Base-by-base conservation (phyloP, 2,329 filamentous ascomycete species). In the Scorias spongiosa region DNA sequence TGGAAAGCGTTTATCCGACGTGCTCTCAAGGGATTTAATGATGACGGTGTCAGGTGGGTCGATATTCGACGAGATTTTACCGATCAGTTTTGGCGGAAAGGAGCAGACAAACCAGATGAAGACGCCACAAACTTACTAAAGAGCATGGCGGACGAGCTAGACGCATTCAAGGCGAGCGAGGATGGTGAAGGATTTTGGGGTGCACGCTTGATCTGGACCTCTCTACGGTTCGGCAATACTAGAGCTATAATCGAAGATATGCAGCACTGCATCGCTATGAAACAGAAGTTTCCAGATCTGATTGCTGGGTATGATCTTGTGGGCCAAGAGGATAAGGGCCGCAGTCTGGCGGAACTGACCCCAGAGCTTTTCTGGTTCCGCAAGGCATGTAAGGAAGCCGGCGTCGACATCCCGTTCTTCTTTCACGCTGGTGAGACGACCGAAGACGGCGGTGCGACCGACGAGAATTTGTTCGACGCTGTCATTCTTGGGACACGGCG, bases 311-410 rank as follows among this genome's bases (percentile, higher is more conserved):
- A 86, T 63, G 89, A 96, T 62, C 66, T 95, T 9, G 87, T 94
- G 5, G 88, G 86, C 0, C 83, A 89, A 61, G 89, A 95, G 66
- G 84, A 93, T 57, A 61, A 72, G 1, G 88, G 87, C 1, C 75
- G 84, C 10, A 73, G 86, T 0, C 74, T 95, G 20, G 71, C 74
- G 28, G 83, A 91, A 51, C 66, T 93, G 2, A 72, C 89, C 0
- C 87, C 88, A 0, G 78, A 93, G 56, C 68, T 96, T 0, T 89
- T 95, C 63, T 95, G 86, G 86, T 95, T 96, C 71, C 80, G 80
- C 50, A 88, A 89, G 62, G 76, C 81, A 54, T 95, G 87, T 60
- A 75, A 76, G 1, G 72, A 84, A 57, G 80, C 86, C 55, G 77
- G 75, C 2, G 75, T 95, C 32, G 77, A 86, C 41, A 78, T 98